Evolutionary conservation across 2,329 filamentous ascomycete genomes (phyloP).

Genomic region (Cercospora beticola): DNA sequence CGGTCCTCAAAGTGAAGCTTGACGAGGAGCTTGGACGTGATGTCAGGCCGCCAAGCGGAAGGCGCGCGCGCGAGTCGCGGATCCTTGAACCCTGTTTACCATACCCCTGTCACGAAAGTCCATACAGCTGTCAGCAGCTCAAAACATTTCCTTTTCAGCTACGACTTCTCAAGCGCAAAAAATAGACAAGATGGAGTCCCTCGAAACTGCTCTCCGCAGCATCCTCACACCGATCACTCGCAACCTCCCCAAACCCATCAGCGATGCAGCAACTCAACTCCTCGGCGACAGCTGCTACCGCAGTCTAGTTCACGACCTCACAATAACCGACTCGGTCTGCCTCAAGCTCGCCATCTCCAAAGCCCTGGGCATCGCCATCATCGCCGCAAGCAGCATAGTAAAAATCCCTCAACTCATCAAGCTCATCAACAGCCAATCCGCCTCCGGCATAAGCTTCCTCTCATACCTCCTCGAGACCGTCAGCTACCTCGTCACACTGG

Average conservation of each 20-base stretch:
- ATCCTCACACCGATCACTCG: slow-evolving; percentile 48
- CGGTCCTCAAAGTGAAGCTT: neutral
- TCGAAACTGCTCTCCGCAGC: slow-evolving; percentile 46
- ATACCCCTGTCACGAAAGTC: slow-evolving; percentile 10
- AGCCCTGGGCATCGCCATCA: slow-evolving; percentile 88
- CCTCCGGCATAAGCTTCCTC: slow-evolving; percentile 81
- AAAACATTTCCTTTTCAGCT: neutral
- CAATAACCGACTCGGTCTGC: slow-evolving; percentile 73
- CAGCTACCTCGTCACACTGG: slow-evolving; percentile 82
- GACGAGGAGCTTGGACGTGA: slow-evolving; percentile 5
- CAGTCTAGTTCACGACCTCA: slow-evolving; percentile 79
- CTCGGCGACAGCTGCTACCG: slow-evolving; percentile 84
- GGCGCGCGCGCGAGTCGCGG: neutral
- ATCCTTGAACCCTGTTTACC: neutral
- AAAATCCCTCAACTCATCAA: slow-evolving; percentile 98
- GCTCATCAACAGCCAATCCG: slow-evolving; percentile 75
- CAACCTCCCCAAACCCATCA: slow-evolving; percentile 66
- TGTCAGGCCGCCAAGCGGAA: neutral
- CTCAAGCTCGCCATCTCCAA: slow-evolving; percentile 90
- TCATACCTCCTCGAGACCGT: slow-evolving; percentile 90
- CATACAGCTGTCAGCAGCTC: slow-evolving; percentile 7
- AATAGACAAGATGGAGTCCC: slow-evolving; percentile 46
- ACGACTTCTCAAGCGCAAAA: neutral
- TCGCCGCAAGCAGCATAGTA: slow-evolving; percentile 84
- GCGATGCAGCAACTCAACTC: slow-evolving; percentile 72